Evolutionary conservation across 805 yeast species (phyloP), one percentile per base, ranked within the genome.

Genomic region (Starmerella geochares): DNA sequence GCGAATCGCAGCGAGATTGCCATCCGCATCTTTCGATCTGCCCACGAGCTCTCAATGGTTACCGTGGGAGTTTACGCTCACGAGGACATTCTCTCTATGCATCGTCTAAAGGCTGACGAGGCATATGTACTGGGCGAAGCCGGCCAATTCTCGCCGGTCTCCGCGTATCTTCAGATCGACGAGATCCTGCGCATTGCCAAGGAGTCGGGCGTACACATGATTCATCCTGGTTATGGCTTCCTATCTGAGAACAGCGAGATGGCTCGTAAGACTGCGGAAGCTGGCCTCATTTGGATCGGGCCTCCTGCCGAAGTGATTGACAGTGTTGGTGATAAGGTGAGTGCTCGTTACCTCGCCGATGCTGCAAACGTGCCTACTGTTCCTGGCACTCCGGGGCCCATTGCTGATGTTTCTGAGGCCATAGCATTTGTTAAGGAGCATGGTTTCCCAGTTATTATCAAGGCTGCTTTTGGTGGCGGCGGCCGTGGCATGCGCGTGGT

Each of bases 401-500:
- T 92, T 65, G 88, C 81, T 51, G 62, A 75, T 24, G 81, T 81
- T 21, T 81, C 74, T 50, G 86, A 90, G 62, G 97, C 97, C 29
- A 61, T 70, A 56, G 80, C 66, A 8, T 90, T 90, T 64, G 96
- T 88, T 32, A 77, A 71, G 40, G 64, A 86, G 69, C 76, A 90
- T 67, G 98, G 98, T 28, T 88, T 67, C 71, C 98, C 98, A 8
- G 97, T 92, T 44, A 90, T 90, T 69, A 87, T 90, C 71, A 90
- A 90, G 71, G 98, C 98, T 42, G 98, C 98, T 33, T 92, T 84
- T 64, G 98, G 98, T 67, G 98, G 98, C 71, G 98, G 98, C 75
- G 98, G 98, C 65, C 81, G 97, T 71, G 98, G 98, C 77, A 92
- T 90, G 97, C 81, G 98, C 72, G 98, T 90, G 46, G 98, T 90